Conservation (phyloP, 352 stramenopile genomes). For the Blastocystis hominis region DNA sequence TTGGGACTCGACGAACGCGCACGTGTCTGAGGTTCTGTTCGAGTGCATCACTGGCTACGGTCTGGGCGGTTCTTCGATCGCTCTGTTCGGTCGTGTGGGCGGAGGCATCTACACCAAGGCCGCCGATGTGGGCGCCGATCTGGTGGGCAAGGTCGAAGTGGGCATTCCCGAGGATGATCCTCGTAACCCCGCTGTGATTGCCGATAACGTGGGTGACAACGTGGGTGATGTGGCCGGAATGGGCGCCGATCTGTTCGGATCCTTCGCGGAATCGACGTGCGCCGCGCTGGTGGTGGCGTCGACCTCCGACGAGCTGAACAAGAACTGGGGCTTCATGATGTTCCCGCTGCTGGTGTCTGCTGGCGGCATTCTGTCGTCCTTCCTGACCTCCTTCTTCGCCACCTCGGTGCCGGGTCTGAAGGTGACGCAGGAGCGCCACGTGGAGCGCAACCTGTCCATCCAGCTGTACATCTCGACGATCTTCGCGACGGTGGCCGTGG, state of each 20-base stretch:
- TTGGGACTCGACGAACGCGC: conserved; percentile 60
- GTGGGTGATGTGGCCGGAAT: conserved; percentile 98
- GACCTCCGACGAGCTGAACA: conserved; percentile 75
- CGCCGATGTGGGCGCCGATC: conserved; percentile 94
- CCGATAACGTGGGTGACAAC: conserved; percentile 99
- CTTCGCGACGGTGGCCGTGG: conserved; percentile 75
- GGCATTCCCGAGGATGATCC: conserved; percentile 98
- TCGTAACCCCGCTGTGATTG: conserved; percentile 95
- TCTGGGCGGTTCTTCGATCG: conserved; percentile 91
- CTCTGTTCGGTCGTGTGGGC: conserved; percentile 96
- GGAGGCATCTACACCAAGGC: conserved; percentile 99
- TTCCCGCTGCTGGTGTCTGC: conserved; percentile 90
- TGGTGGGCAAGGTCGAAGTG: conserved; percentile 95
- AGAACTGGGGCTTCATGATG: conserved; percentile 83
- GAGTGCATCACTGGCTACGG: conserved; percentile 92
- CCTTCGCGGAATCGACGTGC: conserved; percentile 93
- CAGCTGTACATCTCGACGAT: conserved; percentile 92
- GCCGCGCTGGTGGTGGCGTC: conserved; percentile 90
- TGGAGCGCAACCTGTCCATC: conserved; percentile 90
- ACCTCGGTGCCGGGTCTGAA: conserved; percentile 76
- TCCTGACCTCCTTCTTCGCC: conserved; percentile 89
- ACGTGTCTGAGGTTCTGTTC: conserved; percentile 74
- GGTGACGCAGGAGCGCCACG: conserved; percentile 84
- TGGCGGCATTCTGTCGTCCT: conserved; percentile 89
- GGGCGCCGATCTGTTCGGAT: conserved; percentile 97